phyloP scores from a whole-genome alignment of 345 rosid species.

The Trapa incisa region DNA sequence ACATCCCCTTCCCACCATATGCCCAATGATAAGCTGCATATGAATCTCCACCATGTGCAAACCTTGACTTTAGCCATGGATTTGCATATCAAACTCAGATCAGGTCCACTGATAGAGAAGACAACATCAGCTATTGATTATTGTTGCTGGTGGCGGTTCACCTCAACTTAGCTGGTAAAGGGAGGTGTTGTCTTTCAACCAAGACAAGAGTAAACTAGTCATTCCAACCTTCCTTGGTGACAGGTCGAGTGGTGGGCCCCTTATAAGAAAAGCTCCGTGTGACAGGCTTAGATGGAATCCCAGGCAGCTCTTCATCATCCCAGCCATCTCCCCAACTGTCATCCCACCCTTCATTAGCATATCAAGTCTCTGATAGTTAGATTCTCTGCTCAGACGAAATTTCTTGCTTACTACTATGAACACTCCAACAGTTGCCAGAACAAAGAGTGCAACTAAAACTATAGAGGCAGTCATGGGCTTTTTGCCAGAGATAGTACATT shows the following conservation, averaged over 20 bases:
- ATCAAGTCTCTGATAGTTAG: slow-evolving; percentile 53
- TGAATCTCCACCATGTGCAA: background rate
- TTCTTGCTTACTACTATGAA: slow-evolving; percentile 15
- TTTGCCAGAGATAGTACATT: background rate
- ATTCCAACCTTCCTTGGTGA: slow-evolving; percentile 78
- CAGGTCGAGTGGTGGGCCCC: slow-evolving; percentile 65
- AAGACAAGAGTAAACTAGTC: slow-evolving; percentile 24
- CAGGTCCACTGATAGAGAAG: background rate
- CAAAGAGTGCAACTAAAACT: background rate
- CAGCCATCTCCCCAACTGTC: slow-evolving; percentile 66
- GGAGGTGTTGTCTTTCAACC: background rate
- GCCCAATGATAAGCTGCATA: background rate
- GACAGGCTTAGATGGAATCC: slow-evolving; percentile 44
- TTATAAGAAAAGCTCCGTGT: slow-evolving; percentile 60
- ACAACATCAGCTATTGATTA: background rate
- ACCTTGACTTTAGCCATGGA: background rate
- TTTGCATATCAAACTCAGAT: background rate
- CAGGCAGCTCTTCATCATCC: slow-evolving; percentile 68
- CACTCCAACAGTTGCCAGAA: background rate
- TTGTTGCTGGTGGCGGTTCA: background rate
- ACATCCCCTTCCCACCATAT: background rate
- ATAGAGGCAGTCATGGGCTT: background rate
- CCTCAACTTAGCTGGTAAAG: background rate
- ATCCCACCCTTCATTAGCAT: slow-evolving; percentile 48
- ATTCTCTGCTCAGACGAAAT: slow-evolving; percentile 12